Conservation (phyloP, 176 grass and related monocot genomes). For the Musa itinerans region DNA sequence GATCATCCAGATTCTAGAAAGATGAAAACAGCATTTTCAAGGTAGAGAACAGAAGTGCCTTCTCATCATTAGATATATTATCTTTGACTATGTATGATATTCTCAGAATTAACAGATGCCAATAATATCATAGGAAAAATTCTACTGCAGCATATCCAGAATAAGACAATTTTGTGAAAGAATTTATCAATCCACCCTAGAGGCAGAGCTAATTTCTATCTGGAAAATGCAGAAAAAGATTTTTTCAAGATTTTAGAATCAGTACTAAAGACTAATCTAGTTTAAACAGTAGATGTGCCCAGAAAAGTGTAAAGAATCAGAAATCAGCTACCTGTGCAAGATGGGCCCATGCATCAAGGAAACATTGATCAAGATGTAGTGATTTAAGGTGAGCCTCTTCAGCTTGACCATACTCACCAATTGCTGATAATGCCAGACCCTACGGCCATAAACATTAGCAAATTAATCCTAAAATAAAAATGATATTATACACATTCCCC, state of each 20-base stretch:
- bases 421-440: conserved; percentile 83
- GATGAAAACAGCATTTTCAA: too few relatives aligned
- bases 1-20: too few relatives aligned
- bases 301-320: conserved; percentile 4
- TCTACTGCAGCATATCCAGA: not conserved
- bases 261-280: not conserved
- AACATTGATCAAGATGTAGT: conserved; percentile 75
- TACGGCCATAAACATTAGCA: conserved; percentile 22
- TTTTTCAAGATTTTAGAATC: not conserved
- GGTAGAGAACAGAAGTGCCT: too few relatives aligned
- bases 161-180: not conserved
- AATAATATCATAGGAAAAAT: not conserved
- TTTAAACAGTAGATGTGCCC: not conserved
- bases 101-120: too few relatives aligned
- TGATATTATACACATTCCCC: not conserved
- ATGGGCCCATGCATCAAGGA: conserved; percentile 87
- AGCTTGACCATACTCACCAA: conserved; percentile 71
- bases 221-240: not conserved
- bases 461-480: not conserved
- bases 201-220: not conserved
- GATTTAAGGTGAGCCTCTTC: conserved; percentile 81
- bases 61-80: too few relatives aligned
- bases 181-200: not conserved
- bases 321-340: conserved; percentile 71
- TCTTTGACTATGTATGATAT: too few relatives aligned